Base-by-base conservation (phyloP, 176 grass and related monocot species). In the Oryza rufipogon region DNA sequence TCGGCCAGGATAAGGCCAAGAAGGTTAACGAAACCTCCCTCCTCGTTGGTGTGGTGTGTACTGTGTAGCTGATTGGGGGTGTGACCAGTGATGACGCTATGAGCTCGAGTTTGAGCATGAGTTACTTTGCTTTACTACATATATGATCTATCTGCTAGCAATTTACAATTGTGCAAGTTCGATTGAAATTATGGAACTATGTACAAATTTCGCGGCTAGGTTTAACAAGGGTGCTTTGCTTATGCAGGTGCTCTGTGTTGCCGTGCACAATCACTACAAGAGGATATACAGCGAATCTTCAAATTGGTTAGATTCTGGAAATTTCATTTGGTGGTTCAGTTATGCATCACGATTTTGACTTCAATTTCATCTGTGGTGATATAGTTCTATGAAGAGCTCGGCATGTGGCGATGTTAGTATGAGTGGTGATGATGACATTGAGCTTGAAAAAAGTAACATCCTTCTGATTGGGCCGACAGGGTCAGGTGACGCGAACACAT, bases 241-340 rank as follows among this genome's bases (percentile, higher is more conserved):
- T 64, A 26, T 83, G 83, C 86, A 94, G 88, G 88, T 94, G 44
- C 86, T 94, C 15, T 90, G 86, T 54, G 92, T 94, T 14, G 88
- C 86, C 16, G 92, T 91, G 41, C 86, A 94, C 86, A 94, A 94
- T 70, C 92, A 94, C 86, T 94, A 91, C 80, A 94, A 91, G 68
- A 86, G 92, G 80, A 84, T 91, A 68, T 89, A 86, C 69, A 82
- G 54, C 12, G 65, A 90, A 20, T 83, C 80, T 36, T 86, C 84
- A 19, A 81, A 63, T 20, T 30, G 88, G 86, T 84, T 48, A 81
- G 70, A 39, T 66, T 68, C 60, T 47, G 12, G 0, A 49, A 25
- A 61, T 16, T 23, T 10, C 77, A 72, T 73, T 77, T 25, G 2
- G 6, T 2, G 14, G 60, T 82, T 86, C 56, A 16, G 38, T 9